Conservation (phyloP, 2,329 filamentous ascomycete species). For the Sporothrix mexicana region DNA sequence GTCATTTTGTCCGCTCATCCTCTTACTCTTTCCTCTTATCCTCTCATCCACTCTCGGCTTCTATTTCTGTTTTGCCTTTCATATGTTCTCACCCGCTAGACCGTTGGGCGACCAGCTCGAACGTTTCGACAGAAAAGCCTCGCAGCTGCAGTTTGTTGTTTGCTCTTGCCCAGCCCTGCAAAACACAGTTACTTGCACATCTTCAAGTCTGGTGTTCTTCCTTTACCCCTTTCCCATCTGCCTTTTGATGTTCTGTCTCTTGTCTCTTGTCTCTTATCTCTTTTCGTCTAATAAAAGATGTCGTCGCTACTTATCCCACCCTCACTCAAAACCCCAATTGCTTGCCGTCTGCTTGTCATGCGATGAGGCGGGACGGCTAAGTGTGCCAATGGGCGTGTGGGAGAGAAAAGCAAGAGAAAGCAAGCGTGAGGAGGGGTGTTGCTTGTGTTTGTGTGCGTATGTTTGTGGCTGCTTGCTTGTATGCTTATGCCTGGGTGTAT, state of each 20-base stretch:
- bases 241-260: background rate
- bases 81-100: background rate
- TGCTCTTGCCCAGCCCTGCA: background rate
- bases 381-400: background rate
- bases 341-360: constrained; percentile 22
- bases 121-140: background rate
- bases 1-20: too few relatives aligned
- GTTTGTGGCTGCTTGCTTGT: too few relatives aligned
- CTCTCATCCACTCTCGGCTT: background rate
- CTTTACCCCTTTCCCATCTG: background rate
- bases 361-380: constrained; percentile 24
- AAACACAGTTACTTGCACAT: background rate
- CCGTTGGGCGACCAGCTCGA: background rate
- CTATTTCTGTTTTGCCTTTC: background rate
- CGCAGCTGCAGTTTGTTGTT: background rate
- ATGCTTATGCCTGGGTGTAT: too few relatives aligned
- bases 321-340: background rate
- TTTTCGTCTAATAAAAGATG: background rate
- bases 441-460: too few relatives aligned
- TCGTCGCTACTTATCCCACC: background rate
- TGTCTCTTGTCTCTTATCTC: background rate
- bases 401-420: background rate
- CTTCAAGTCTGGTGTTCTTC: background rate
- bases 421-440: too few relatives aligned
- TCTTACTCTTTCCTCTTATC: too few relatives aligned